Evolutionary conservation across 1,139 yeast genomes (phyloP), one percentile per base, ranked within the genome.

Genomic region (Kurtzmaniella natalensis): DNA sequence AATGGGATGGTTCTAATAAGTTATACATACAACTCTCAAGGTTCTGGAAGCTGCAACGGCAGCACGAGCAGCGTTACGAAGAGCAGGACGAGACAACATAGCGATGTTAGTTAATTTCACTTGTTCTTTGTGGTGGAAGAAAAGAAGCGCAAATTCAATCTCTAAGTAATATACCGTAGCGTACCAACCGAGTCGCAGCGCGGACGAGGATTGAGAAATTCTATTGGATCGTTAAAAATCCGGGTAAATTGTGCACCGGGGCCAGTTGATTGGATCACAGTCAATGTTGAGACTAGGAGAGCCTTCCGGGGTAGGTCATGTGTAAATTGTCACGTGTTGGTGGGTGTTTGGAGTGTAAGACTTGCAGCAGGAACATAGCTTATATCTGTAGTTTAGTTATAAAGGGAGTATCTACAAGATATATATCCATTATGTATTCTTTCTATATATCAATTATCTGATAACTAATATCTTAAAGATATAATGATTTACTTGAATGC

Each of bases 1-100:
- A 8, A 18, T 6, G 9, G 9, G 11, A 9, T 9, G 9, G 18
- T 11, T 7, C 18, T 27, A 15, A 27, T 13, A 25, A 35, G 22
- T 27, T 26, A 59, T 64, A 77, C 84, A 69, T 75, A 78, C 83
- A 61, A 78, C 72, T 69, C 82, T 78, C 72, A 67, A 60, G 48
- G 69, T 57, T 66, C 73, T 68, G 47, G 79, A 77, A 59, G 75
- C 81, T 62, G 79, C 76, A 61, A 78, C 72, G 61, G 79, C 79
- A 58, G 85, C 73, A 72, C 86, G 81, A 61, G 82, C 77, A 64
- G 86, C 86, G 62, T 83, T 75, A 73, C 88, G 84, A 67, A 81
- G 72, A 70, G 78, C 78, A 66, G 85, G 76, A 77, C 89, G 86
- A 62, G 88, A 78, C 76, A 81, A 81, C 89, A 81, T 81, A 32